Conservation (phyloP, 2,329 filamentous ascomycete species). For the Zarea fungicola region DNA sequence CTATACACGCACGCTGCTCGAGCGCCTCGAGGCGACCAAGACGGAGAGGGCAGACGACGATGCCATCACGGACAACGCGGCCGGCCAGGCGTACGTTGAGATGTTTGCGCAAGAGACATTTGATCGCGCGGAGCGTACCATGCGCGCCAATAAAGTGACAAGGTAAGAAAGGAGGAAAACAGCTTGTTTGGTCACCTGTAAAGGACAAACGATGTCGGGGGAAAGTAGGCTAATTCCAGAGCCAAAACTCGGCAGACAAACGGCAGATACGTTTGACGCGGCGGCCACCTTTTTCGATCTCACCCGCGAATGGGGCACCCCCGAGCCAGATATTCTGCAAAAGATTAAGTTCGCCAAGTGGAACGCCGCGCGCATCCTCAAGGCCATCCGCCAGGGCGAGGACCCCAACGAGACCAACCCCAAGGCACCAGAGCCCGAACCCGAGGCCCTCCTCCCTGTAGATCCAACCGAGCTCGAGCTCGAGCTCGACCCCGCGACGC, state of each 20-base stretch:
- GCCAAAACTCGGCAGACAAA: conserved; percentile 55
- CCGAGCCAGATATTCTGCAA: conserved; percentile 68
- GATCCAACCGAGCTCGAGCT: conserved; percentile 29
- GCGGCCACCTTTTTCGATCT: conserved; percentile 90
- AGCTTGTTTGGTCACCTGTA: too few species aligned
- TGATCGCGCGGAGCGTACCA: conserved; percentile 72
- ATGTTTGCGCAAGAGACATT: conserved; percentile 91
- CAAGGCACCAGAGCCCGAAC: conserved; percentile 43
- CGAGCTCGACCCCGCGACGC: conserved; percentile 58
- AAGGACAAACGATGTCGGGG: too few species aligned
- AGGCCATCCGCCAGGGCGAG: conserved; percentile 82
- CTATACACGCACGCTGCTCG: conserved; percentile 82
- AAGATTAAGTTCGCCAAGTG: conserved; percentile 98
- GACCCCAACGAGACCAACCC: conserved; percentile 93
- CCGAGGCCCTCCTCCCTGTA: conserved; percentile 1
- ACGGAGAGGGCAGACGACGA: conserved; percentile 69
- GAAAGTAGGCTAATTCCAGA: not conserved
- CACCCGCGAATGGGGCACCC: conserved; percentile 72
- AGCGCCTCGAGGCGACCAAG: conserved; percentile 67
- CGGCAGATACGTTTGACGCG: conserved; percentile 88
- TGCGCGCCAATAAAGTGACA: conserved; percentile 78
- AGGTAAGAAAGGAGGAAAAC: too few species aligned
- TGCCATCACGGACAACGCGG: conserved; percentile 77
- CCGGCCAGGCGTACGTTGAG: conserved; percentile 87
- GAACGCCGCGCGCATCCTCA: conserved; percentile 85